Evolutionary conservation across 371 early-diverging fungal genomes (phyloP).

Genomic region (Rhizopus sp.): DNA sequence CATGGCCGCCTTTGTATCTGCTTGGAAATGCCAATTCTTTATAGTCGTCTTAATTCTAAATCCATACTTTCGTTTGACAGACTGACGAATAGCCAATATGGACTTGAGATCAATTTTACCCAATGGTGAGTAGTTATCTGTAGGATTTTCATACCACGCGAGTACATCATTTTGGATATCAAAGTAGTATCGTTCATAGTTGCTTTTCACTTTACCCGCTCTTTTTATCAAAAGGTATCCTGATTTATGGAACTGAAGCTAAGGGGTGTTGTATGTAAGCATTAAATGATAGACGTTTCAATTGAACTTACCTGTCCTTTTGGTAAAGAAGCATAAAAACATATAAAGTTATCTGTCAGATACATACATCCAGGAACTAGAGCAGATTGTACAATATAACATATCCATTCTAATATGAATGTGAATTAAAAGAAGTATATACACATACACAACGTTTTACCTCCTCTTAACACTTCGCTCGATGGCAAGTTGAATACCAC

Average conservation of each 20-base stretch:
- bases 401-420: conserved; percentile 62
- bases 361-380: conserved; percentile 74
- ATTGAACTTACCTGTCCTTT: conserved; percentile 40
- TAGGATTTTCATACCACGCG: conserved; percentile 63
- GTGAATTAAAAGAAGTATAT: not conserved
- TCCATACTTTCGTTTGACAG: conserved; percentile 50
- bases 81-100: conserved; percentile 53
- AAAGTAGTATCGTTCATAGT: conserved; percentile 68
- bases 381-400: conserved; percentile 71
- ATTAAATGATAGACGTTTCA: not conserved
- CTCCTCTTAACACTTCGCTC: conserved; percentile 56
- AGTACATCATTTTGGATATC: conserved; percentile 68
- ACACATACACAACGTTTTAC: conserved; percentile 22
- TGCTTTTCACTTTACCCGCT: conserved; percentile 34
- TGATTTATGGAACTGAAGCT: conserved; percentile 61
- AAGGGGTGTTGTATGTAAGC: not conserved
- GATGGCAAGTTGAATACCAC: conserved; percentile 61
- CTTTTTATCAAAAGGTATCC: conserved; percentile 64
- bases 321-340: conserved; percentile 73
- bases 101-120: conserved; percentile 72
- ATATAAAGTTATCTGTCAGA: conserved; percentile 67
- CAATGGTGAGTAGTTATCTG: conserved; percentile 70
- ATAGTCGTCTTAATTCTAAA: conserved; percentile 60
- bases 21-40: conserved; percentile 56
- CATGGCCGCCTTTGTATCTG: conserved; percentile 54